Base-by-base conservation (phyloP, 2,329 filamentous ascomycete genomes). In the Colletotrichum sp. region DNA sequence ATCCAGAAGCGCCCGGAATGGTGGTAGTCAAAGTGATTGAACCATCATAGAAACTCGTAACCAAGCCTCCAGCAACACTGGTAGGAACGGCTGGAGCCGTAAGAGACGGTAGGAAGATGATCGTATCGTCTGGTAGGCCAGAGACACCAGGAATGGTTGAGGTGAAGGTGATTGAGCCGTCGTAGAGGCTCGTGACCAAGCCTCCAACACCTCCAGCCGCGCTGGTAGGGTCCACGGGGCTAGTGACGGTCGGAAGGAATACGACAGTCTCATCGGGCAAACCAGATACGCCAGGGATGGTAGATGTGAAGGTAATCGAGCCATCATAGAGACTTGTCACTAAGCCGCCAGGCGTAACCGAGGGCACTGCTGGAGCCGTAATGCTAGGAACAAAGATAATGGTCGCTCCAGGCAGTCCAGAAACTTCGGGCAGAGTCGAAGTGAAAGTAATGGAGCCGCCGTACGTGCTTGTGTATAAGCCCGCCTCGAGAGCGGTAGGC, bases 281-380 rank as follows among this genome's bases (percentile, higher is more conserved):
- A 15, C 71, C 67, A 18, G 8, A 24, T 32, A 6, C 68, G 24
- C 13, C 70, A 5, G 67, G 13, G 3, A 59, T 13, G 4, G 39
- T 57, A 3, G 72, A 71, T 7, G 72, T 74, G 24, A 70, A 71
- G 8, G 60, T 49, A n/a, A 71, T 60, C 3, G 67, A 71, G 18
- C 72, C 72, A 12, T 16, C 62, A 39, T 75, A 75, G 36, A 44
- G 60, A 55, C 68, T 75, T 21, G 72, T 75, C 18, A 75, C 26
- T n/a, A 75, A 30, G 3, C 52, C 68, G 12, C 68, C 72, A 21
- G 36, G 36, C 9, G 32, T 28, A 6, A 28, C 21, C 8, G 32
- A 32, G 16, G 59, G n/a, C 30, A 21, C 8, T 52, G 32, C 15
- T n/a, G 32, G 16, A 13, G 68, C 18, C 30, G 44, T 36, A 16